These are phyloP conservation scores for Podaxis sp. DNA, from an alignment of 768 basidiomycete species.

Conservation along the genomic window DNA sequence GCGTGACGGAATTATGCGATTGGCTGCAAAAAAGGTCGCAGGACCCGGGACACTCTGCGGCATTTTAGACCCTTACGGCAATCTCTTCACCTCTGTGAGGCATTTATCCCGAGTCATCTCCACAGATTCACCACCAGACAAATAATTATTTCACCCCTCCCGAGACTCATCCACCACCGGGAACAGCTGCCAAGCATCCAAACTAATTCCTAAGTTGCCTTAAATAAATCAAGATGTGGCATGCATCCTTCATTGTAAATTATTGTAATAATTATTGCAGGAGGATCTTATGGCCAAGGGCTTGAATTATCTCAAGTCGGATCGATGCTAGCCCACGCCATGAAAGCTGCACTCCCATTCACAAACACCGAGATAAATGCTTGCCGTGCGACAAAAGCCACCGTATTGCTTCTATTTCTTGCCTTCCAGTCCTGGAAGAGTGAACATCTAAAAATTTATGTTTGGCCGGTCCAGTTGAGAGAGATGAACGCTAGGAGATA, in stretches of 20 bases:
- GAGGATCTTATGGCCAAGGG: too few relatives aligned
- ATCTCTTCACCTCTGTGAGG: not conserved
- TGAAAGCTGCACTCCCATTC: too few relatives aligned
- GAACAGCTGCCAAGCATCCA: not conserved
- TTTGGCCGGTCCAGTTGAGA: not conserved
- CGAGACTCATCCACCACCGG: slow-evolving; percentile 10
- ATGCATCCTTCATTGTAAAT: too few relatives aligned
- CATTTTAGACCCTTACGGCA: slow-evolving; percentile 17
- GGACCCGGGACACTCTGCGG: slow-evolving; percentile 30
- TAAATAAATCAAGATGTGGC: too few relatives aligned
- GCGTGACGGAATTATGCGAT: slow-evolving; percentile 44
- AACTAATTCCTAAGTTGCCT: too few relatives aligned
- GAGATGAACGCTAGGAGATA: slow-evolving; percentile 16
- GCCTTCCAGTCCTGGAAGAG: slow-evolving; percentile 40
- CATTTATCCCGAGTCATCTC: slow-evolving; percentile 8
- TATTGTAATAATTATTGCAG: too few relatives aligned
- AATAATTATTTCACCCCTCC: slow-evolving; percentile 11
- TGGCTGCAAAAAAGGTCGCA: slow-evolving; percentile 24
- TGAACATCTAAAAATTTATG: slow-evolving; percentile 41
- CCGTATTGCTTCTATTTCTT: slow-evolving; percentile 18
- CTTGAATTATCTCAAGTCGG: too few relatives aligned
- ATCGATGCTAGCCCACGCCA: too few relatives aligned
- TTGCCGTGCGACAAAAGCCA: too few relatives aligned
- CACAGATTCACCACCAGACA: not conserved
- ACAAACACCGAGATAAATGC: too few relatives aligned